Base-by-base conservation (phyloP, 176 grass and related monocot species). In the Carex scoparia region DNA sequence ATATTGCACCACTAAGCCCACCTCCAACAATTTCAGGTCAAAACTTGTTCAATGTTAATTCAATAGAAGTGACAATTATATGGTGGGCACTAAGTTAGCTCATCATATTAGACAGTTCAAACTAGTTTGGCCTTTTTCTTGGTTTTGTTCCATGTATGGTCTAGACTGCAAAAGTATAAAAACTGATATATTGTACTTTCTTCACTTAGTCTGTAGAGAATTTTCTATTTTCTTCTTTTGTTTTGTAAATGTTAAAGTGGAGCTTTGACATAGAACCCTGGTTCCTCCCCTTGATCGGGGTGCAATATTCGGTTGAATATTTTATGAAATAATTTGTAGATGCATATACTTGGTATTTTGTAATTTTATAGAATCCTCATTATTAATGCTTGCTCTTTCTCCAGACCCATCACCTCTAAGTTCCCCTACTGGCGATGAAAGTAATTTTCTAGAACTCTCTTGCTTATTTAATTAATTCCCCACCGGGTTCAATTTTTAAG, bases 1-100 rank as follows among this genome's bases (percentile, higher is more conserved):
- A 81, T 74, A 56, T 83, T 81, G 42, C 91, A 66, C 91, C 90
- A 16, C 68, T 85, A 81, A 81, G 86, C 65, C 85, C 89, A 64
- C 90, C 91, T 61, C 79, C 84, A 40, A 79, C 27, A 81, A 38
- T 84, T 86, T 69, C 91, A 95, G 93, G 96, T 94, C 59, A 67
- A 14, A 37, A 32, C 10, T 73, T 23, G 13, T 81, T 49, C 37
- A 71, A 35, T 28, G 16, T 49, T 54, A 18, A 67, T 56, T 81
- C n/a, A 54, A 49, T 16, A 38, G 1, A 69, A 69, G 65, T 38
- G 65, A 37, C 5, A 38, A 38, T 69, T 15, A 38, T 4, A 30
- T 80, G 46, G 46, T 10, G 13, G 37, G 61, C 58, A 37, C 31
- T 61, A 81, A 61, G 18, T 38, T 76, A 30, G 27, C 2, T 28